These are phyloP conservation scores for Arachis hypogaea DNA, from an alignment of 306 rosid species.

Conservation along the genomic window DNA sequence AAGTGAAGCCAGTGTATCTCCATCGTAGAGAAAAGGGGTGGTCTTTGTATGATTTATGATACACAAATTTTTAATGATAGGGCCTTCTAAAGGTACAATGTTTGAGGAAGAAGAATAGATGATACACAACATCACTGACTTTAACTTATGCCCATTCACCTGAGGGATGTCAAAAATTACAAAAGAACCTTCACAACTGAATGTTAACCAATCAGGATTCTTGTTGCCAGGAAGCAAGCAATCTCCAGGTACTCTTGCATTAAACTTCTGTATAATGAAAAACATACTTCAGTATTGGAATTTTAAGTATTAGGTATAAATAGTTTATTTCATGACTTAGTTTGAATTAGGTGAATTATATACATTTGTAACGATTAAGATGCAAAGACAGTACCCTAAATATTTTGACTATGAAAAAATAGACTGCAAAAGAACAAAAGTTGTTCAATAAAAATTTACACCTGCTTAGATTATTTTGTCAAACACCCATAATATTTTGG, in stretches of 20 bases:
- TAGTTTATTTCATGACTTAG: too few species aligned
- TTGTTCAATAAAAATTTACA: too few species aligned
- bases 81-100: not conserved
- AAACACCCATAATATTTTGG: too few species aligned
- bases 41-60: conserved; percentile 1
- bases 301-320: too few species aligned
- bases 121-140: not conserved
- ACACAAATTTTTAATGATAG: not conserved
- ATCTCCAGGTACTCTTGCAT: not conserved
- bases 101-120: not conserved
- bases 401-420: too few species aligned
- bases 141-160: not conserved
- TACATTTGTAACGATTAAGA: too few species aligned
- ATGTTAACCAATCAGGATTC: conserved; percentile 10
- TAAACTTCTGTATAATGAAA: not conserved
- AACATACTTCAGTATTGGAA: too few species aligned
- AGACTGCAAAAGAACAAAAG: too few species aligned
- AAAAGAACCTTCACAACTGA: not conserved
- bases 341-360: too few species aligned
- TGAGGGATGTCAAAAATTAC: not conserved
- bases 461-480: too few species aligned
- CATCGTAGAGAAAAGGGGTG: not conserved
- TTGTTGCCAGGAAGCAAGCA: not conserved
- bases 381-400: too few species aligned
- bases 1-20: not conserved